Base-by-base conservation (phyloP, 129 eudicot species). In the Glebionis coronaria region DNA sequence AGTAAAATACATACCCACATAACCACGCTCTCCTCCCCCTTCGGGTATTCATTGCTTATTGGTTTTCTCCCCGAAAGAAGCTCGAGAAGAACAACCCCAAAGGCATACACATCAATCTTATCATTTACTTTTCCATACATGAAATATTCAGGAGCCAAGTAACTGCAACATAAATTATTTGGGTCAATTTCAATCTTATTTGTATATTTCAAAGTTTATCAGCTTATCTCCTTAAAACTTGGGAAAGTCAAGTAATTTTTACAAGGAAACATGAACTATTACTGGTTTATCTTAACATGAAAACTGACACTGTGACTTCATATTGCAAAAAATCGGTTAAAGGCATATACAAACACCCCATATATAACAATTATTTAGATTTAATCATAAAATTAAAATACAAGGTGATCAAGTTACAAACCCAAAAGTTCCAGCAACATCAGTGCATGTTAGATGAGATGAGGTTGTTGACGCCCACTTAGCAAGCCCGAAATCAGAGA, bases 91-190 rank as follows among this genome's bases (percentile, higher is more conserved):
- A 93, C 99, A 65, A 93, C 99, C 3, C 99, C 99, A 71, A 82
- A 89, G 20, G 97, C 99, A 55, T 88, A 93, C 19, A 93, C 99
- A 44, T 93, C 99, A 35, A 93, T 77, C 78, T 89, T 93, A 45
- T 93, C 90, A 16, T 82, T 93, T 71, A 93, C 95, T 79, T 93
- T 93, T 25, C 99, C 99, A 45, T 86, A 78, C 97, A 93, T 89
- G 83, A 93, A 93, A 80, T 93, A 93, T 56, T 93, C 99, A 8
- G 99, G 99, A 59, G 99, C 99, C 79, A 93, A 86, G 75, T 93
- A 93, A 6, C 99, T 93, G 82, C 72, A 70, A 6, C 63, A 35
- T 19, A 64, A 40, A 27, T 27, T 44, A 40, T 58, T 50, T 14
- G 55, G 29, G 68, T 74, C 61, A 75, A 4, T 28, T 65, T 65